These are phyloP conservation scores for Sideroxylon spinosum DNA, from an alignment of 179 eudicot genomes.

Conservation along the genomic window DNA sequence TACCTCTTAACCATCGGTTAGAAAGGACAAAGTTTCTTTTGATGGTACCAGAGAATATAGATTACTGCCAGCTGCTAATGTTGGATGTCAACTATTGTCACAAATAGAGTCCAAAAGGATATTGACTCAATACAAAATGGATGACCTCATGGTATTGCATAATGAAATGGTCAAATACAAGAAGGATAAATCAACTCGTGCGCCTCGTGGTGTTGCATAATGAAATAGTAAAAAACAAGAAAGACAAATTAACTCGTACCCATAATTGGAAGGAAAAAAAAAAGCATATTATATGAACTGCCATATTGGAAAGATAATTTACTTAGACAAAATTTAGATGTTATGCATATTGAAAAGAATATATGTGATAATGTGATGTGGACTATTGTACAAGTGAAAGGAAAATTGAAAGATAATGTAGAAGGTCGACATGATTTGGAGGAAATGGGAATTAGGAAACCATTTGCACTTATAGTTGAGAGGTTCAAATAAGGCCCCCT, in stretches of 20 bases:
- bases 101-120: background rate
- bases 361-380: background rate
- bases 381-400: background rate
- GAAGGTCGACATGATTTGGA: background rate
- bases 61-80: background rate
- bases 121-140: background rate
- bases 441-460: background rate
- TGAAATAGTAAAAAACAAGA: background rate
- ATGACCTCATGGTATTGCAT: no score
- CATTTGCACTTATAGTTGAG: background rate
- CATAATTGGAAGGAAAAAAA: constrained; percentile 19
- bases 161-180: background rate
- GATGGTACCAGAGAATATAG: background rate
- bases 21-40: background rate
- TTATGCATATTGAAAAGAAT: constrained; percentile 13
- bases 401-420: background rate
- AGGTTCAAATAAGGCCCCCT: background rate
- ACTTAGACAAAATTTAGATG: constrained; percentile 5
- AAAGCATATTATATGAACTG: constrained; percentile 6
- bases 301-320: constrained; percentile 6
- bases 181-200: background rate
- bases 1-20: background rate
- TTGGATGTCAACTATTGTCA: background rate
- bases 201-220: no score
- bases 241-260: background rate